Evolutionary conservation across 768 basidiomycete genomes (phyloP).

Genomic region (Naganishia antarctica): DNA sequence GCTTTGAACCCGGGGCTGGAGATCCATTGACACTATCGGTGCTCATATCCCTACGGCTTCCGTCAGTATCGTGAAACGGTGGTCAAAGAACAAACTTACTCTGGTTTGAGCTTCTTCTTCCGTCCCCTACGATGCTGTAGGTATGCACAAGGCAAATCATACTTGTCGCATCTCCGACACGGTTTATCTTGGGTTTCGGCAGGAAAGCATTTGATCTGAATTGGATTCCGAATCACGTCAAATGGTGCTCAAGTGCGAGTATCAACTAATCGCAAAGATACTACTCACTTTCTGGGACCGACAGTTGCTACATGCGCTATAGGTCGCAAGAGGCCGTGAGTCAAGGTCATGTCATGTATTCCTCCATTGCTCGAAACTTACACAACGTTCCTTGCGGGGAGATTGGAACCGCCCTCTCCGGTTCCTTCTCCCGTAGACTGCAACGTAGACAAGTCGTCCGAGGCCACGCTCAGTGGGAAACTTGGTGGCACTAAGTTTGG

Average conservation of each 20-base stretch:
- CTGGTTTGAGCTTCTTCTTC: conserved; percentile 31
- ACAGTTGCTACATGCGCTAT: conserved; percentile 33
- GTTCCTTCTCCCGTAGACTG: not conserved
- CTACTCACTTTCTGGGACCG: conserved; percentile 33
- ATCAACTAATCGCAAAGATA: no score
- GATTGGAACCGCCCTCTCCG: not conserved
- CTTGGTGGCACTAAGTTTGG: not conserved
- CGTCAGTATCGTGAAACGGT: not conserved
- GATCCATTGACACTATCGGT: conserved; percentile 11
- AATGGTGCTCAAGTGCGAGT: not conserved
- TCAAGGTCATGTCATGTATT: not conserved
- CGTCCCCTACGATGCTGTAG: conserved; percentile 34
- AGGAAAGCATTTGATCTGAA: conserved; percentile 32
- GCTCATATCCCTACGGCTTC: not conserved
- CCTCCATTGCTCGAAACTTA: not conserved
- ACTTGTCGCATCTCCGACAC: conserved; percentile 32
- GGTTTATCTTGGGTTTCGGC: conserved; percentile 28
- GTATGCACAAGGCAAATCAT: conserved; percentile 31
- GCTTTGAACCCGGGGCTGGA: not conserved
- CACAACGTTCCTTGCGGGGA: conserved; percentile 21
- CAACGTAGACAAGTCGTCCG: not conserved
- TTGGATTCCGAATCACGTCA: conserved; percentile 8
- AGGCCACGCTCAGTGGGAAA: not conserved
- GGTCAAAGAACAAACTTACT: not conserved
- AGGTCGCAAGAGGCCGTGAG: not conserved